These are phyloP conservation scores for Ophiostoma angusticollis DNA, from an alignment of 2,329 filamentous ascomycete genomes.

Conservation along the genomic window DNA sequence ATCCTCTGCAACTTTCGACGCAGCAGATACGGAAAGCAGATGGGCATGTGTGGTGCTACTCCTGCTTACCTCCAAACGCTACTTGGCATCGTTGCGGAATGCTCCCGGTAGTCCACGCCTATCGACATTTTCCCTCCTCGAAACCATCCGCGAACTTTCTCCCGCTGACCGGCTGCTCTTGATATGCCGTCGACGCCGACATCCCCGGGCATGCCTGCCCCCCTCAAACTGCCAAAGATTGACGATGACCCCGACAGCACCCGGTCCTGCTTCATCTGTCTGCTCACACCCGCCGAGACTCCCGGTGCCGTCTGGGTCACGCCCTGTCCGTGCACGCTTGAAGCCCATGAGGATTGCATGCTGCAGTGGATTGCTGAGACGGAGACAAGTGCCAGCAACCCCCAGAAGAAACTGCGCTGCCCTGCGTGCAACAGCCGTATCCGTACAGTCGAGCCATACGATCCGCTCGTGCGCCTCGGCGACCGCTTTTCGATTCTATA, in stretches of 20 bases:
- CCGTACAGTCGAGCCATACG: conserved; percentile 59
- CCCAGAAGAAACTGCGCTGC: conserved; percentile 55
- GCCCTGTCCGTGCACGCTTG: conserved; percentile 81
- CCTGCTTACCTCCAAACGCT: too few relatives aligned
- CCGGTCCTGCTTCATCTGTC: conserved; percentile 46
- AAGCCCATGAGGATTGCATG: conserved; percentile 81
- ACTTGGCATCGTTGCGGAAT: too few relatives aligned
- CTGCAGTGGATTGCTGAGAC: conserved; percentile 89
- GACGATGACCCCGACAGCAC: background rate
- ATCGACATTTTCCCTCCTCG: too few relatives aligned
- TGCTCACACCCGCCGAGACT: conserved; percentile 40
- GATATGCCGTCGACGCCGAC: background rate
- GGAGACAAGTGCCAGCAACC: conserved; percentile 45
- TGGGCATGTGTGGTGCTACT: too few relatives aligned
- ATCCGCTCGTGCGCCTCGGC: conserved; percentile 55
- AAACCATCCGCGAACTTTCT: too few relatives aligned
- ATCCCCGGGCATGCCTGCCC: background rate
- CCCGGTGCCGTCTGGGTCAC: conserved; percentile 56
- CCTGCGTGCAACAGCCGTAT: conserved; percentile 84
- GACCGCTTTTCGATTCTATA: conserved; percentile 43
- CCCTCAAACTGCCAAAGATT: background rate
- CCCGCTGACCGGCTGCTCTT: too few relatives aligned
- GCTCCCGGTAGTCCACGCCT: too few relatives aligned
- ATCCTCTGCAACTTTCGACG: too few relatives aligned
- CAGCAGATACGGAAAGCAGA: too few relatives aligned